Percentiles rank a stretch among this genome's conserved stretches.
Conservation (phyloP, 2,329 filamentous ascomycete species). For the Akanthomyces lecanii region DNA sequence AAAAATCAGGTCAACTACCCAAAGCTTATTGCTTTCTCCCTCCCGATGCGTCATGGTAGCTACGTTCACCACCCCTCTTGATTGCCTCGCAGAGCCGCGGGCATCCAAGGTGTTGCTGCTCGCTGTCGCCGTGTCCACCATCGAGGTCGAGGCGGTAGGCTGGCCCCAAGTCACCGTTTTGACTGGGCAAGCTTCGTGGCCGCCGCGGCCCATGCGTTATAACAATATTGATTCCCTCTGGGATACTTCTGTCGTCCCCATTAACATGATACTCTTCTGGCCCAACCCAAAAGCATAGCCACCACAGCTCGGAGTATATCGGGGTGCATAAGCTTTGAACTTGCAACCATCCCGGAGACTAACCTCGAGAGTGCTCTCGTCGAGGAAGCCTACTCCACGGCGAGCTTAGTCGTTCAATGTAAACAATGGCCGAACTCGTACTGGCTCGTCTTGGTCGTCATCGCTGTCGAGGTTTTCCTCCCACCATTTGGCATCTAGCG, state of each 20-base stretch:
- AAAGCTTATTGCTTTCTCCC: slow-evolving; percentile 8
- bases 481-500: slow-evolving; percentile 23
- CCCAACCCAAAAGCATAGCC: slow-evolving; percentile 37
- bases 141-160: slow-evolving; percentile 27
- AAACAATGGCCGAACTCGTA: slow-evolving; percentile 10
- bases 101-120: slow-evolving; percentile 22
- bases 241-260: slow-evolving; percentile 12
- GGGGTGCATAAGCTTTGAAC: slow-evolving; percentile 38
- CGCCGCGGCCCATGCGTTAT: slow-evolving; percentile 26
- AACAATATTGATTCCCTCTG: slow-evolving; percentile 21
- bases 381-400: slow-evolving; percentile 30
- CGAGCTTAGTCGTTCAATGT: not conserved
- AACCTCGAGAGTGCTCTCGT: slow-evolving; percentile 36
- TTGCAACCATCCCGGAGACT: slow-evolving; percentile 34
- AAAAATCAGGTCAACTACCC: slow-evolving; percentile 8
- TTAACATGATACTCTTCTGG: slow-evolving; percentile 18
- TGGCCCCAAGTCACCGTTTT: not conserved
- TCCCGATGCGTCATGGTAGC: slow-evolving; percentile 10
- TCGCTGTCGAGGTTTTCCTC: slow-evolving; percentile 28
- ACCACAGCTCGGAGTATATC: slow-evolving; percentile 35
- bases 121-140: slow-evolving; percentile 18
- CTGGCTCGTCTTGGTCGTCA: slow-evolving; percentile 9
- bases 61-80: slow-evolving; percentile 10
- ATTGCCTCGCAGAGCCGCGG: slow-evolving; percentile 21
- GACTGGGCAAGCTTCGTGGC: slow-evolving; percentile 23